Evolutionary conservation across 208 protist species (phyloP).

Genomic region (Tritrichomonas musculus): DNA sequence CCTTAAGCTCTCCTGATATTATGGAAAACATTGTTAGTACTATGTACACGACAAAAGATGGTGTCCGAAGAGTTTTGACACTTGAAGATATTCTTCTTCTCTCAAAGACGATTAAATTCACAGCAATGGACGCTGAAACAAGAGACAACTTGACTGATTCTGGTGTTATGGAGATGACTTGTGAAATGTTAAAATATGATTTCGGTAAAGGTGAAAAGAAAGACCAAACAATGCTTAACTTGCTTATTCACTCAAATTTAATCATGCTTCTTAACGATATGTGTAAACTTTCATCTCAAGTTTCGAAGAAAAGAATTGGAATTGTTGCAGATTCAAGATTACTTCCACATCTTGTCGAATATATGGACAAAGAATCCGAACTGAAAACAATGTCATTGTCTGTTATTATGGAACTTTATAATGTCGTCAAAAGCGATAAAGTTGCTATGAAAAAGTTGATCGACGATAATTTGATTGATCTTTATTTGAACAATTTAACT

Average conservation of each 20-base stretch:
- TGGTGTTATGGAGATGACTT: slow-evolving; percentile 19
- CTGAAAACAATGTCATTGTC: not conserved
- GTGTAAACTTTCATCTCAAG: slow-evolving; percentile 29
- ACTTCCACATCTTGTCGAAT: not conserved
- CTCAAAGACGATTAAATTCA: not conserved
- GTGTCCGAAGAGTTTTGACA: not conserved
- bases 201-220: not conserved
- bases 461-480: not conserved
- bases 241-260: not conserved
- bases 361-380: not conserved
- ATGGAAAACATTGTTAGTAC: not conserved
- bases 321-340: not conserved
- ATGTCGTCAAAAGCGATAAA: not conserved
- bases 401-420: not conserved
- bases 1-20: not conserved
- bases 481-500: not conserved
- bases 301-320: not conserved
- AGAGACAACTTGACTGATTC: not conserved
- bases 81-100: not conserved
- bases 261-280: not conserved
- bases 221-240: not conserved
- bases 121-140: not conserved
- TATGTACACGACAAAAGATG: not conserved
- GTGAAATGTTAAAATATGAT: not conserved
- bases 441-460: not conserved